Conservation (phyloP, 306 rosid genomes). For the Abrus pulchellus region DNA sequence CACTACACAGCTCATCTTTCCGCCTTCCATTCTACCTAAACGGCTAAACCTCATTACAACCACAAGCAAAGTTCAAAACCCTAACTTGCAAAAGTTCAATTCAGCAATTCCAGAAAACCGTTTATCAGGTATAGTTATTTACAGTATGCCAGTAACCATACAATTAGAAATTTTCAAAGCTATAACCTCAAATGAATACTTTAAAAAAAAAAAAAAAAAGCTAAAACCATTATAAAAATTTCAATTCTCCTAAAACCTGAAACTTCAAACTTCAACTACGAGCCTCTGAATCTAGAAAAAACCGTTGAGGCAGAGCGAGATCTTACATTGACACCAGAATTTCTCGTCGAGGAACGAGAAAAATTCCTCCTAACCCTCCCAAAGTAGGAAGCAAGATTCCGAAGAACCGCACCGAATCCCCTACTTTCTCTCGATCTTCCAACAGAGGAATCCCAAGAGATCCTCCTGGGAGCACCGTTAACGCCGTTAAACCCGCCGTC, state of each 20-base stretch:
- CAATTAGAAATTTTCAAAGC: constrained; percentile 36
- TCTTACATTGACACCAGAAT: constrained; percentile 33
- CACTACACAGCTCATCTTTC: constrained; percentile 27
- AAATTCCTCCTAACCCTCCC: constrained; percentile 61
- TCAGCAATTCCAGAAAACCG: constrained; percentile 38
- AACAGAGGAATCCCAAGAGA: constrained; percentile 60
- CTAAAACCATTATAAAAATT: background rate
- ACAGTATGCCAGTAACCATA: constrained; percentile 45
- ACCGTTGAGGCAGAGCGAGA: constrained; percentile 48
- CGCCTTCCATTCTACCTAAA: constrained; percentile 30
- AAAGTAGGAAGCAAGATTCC: constrained; percentile 58
- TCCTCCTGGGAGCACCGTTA: constrained; percentile 63
- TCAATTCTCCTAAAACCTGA: constrained; percentile 18
- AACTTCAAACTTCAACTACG: constrained; percentile 47
- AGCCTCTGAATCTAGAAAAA: constrained; percentile 53
- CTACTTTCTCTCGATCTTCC: constrained; percentile 65
- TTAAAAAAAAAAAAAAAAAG: background rate
- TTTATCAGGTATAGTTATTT: constrained; percentile 54
- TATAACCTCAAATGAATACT: constrained; percentile 20
- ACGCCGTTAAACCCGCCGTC: constrained; percentile 76
- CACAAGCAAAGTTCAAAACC: constrained; percentile 39
- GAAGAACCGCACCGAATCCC: constrained; percentile 57
- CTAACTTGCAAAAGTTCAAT: constrained; percentile 39
- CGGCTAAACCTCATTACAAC: constrained; percentile 23
- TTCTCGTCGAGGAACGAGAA: constrained; percentile 52